Conservation (phyloP, 2,329 filamentous ascomycete genomes). For the Sporothrix pseudoabietina region DNA sequence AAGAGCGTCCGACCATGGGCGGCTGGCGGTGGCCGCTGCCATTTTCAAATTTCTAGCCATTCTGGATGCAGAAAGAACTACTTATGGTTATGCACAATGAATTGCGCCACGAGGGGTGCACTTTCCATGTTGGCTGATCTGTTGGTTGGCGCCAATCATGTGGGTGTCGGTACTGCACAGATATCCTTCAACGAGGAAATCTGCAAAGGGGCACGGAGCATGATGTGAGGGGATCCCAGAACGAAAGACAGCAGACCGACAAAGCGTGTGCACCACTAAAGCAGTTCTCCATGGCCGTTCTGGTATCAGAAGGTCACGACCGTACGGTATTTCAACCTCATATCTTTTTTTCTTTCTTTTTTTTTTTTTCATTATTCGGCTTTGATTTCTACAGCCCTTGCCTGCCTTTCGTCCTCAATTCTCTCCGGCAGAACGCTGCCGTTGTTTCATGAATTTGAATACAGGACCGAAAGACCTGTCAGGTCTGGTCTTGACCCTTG, state of each 20-base stretch:
- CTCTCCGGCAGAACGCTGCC: background rate
- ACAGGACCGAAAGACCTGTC: background rate
- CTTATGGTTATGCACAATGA: background rate
- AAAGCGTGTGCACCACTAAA: background rate
- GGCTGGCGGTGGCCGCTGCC: constrained; percentile 25
- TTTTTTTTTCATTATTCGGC: background rate
- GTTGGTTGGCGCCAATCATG: background rate
- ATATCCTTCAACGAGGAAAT: constrained; percentile 2
- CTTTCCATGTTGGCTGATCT: background rate
- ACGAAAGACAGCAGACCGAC: background rate
- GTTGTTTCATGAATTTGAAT: constrained; percentile 21
- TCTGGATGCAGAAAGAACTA: constrained; percentile 13
- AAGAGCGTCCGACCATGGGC: constrained; percentile 9
- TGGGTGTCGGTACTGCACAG: background rate
- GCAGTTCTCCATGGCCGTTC: background rate
- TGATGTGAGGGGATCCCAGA: background rate
- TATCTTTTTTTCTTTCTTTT: background rate
- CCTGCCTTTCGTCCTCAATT: background rate
- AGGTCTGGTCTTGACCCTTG: background rate
- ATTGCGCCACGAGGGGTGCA: background rate
- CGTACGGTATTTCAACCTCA: background rate
- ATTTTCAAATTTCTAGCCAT: background rate
- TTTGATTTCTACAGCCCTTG: background rate
- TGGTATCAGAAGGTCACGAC: background rate
- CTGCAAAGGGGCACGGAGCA: constrained; percentile 9